Conservation (phyloP, 768 basidiomycete species). For the Harrya chromipes region DNA sequence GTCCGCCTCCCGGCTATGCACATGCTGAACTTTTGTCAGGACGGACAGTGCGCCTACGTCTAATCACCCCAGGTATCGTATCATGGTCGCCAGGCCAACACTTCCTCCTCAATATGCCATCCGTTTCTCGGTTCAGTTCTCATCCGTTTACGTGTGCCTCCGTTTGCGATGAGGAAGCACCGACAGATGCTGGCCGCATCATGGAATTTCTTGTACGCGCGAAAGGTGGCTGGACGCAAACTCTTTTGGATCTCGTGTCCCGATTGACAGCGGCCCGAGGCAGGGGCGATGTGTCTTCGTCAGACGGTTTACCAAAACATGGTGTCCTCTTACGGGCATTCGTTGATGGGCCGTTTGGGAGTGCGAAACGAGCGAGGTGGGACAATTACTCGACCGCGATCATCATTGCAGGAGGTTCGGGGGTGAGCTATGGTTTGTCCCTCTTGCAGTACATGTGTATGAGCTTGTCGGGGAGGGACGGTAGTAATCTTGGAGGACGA, state of each 20-base stretch:
- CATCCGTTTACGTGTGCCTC: slow-evolving; percentile 77
- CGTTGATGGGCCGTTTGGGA: slow-evolving; percentile 72
- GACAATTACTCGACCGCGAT: slow-evolving; percentile 54
- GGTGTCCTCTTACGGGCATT: slow-evolving; percentile 55
- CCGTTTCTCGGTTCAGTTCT: slow-evolving; percentile 54
- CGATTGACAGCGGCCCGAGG: slow-evolving; percentile 35
- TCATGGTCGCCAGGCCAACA: slow-evolving; percentile 80
- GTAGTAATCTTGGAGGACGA: slow-evolving; percentile 44
- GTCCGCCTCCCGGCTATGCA: slow-evolving; percentile 65
- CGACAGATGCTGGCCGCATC: slow-evolving; percentile 46
- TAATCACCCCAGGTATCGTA: slow-evolving; percentile 53
- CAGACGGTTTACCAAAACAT: slow-evolving; percentile 31
- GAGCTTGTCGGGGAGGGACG: slow-evolving; percentile 55
- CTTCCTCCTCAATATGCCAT: slow-evolving; percentile 65
- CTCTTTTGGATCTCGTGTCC: slow-evolving; percentile 57
- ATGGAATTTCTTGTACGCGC: slow-evolving; percentile 69
- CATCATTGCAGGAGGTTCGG: slow-evolving; percentile 70
- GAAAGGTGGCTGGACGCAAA: slow-evolving; percentile 64
- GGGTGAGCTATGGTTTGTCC: slow-evolving; percentile 68
- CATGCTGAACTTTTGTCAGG: slow-evolving; percentile 70
- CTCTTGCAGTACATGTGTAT: slow-evolving; percentile 63
- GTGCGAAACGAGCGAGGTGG: slow-evolving; percentile 58
- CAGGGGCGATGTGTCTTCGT: slow-evolving; percentile 20
- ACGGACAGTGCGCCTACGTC: slow-evolving; percentile 62
- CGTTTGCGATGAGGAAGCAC: slow-evolving; percentile 48